Evolutionary conservation across 176 grass and related monocot genomes (phyloP), one percentile per base, ranked within the genome.

Genomic region (Oryza officinalis): DNA sequence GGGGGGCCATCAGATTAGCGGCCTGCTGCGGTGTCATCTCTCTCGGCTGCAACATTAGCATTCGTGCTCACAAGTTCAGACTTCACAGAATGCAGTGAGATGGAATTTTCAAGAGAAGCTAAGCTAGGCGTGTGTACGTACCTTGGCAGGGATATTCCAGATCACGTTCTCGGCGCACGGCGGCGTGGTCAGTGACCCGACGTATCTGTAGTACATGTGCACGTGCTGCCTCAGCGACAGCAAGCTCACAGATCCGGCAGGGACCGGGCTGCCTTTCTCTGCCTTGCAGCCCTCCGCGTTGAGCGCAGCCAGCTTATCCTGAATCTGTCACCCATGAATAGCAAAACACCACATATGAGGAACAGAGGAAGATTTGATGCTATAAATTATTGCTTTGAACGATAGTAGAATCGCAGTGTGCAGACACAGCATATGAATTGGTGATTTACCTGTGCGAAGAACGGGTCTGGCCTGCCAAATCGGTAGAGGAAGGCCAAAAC

Each of bases 81-180:
- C 20, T 60, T 60, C 20, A n/a, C 8, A 60, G 52, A 59, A 22
- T n/a, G 22, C 54, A 60, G 54, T 2, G 18, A 10, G 54, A 3
- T 60, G 6, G 54, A 60, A 23, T 8, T 23, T 60, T 60, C 22
- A 60, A 22, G 22, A 60, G 33, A 33, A 4, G 49, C n/a, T n/a
- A 54, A 0, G 17, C 4, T 54, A 54, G 50, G 18, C 50, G 52
- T n/a, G 52, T 57, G 6, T 57, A n/a, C 3, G 2, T 84, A 92
- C 94, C 95, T 73, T 84, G 43, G 69, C 82, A 28, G 93, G 82
- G 88, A 98, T 54, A 86, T 84, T 92, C 95, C 95, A 98, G 78
- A 93, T 52, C 65, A 98, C 84, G 87, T 91, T 86, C 85, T 98
- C 95, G 20, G 92, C 91, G 90, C 95, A 98, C 25, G 95, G 95